Base-by-base conservation (phyloP, 352 stramenopile species). In the Pythium sukuiense region DNA sequence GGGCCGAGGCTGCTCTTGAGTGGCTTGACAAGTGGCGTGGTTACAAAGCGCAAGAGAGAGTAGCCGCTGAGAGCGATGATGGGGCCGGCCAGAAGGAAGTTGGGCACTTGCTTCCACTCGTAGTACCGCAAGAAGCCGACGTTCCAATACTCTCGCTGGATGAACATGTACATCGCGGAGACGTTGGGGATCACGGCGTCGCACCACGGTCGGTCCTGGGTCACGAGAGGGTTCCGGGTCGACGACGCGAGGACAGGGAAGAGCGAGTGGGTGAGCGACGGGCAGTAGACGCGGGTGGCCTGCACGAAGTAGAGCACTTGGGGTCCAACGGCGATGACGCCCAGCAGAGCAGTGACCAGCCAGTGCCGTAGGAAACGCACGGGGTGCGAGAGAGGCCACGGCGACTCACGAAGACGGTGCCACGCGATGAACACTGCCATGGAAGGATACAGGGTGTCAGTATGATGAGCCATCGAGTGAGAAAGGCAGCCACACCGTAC, bases 131-230 rank as follows among this genome's bases (percentile, higher is more conserved):
- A 87, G 12, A 98, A 77, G 2, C 95, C 96, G 30, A 98, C 87
- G 72, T 98, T 97, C 95, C 96, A 99, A 76, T 99, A 97, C 75
- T 98, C 90, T 32, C 78, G 77, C 84, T 99, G 96, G 61, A 98
- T 90, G 65, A 97, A 94, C 69, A 86, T 83, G 82, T 99, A 99
- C 70, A 98, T 88, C 48, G 91, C 84, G 39, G 81, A 85, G 54
- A 90, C 75, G 61, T 92, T 95, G 33, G 86, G 87, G 11, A 95
- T 16, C 8, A 76, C 74, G 3, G 78, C 53, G 1, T 43, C 49
- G 55, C 89, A 97, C 88, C 89, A 97, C 41, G 75, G 80, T 18
- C 86, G 85, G 49, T 92, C 80, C 4, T 64, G 13, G 9, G 61
- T 65, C n/a, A 77, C 37, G 6, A 62, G 29, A 2, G 69, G 18